These are phyloP conservation scores for Aureobasidium mangrovei DNA, from an alignment of 2,329 filamentous ascomycete species.

Conservation along the genomic window DNA sequence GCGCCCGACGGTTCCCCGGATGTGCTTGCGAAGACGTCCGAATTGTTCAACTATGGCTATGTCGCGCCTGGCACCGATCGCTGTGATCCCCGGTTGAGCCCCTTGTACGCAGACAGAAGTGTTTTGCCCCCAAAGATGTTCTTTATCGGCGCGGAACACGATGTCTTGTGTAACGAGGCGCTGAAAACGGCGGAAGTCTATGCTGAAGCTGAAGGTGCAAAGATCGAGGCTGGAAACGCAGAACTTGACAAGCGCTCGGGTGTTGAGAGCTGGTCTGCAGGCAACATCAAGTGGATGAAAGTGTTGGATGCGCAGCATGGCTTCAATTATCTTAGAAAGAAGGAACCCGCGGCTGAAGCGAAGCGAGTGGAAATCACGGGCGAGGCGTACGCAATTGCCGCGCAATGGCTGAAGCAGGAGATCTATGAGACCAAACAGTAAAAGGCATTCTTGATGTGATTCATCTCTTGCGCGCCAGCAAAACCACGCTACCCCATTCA, in stretches of 20 bases:
- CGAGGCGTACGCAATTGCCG: neutral
- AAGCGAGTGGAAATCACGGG: constrained; percentile 1
- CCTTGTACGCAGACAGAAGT: neutral
- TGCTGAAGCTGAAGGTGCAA: neutral
- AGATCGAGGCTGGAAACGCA: neutral
- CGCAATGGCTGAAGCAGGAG: constrained; percentile 5
- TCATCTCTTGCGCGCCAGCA: constrained; percentile 37
- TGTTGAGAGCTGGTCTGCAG: neutral
- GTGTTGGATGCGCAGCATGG: constrained; percentile 8
- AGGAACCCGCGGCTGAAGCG: neutral
- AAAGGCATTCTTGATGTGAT: too few species aligned
- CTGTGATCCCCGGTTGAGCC: neutral
- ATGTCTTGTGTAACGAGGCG: constrained; percentile 5
- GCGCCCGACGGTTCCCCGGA: neutral
- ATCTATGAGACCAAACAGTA: neutral
- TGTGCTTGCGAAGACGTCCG: neutral
- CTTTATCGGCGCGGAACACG: constrained; percentile 6
- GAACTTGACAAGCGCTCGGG: neutral
- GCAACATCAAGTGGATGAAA: neutral
- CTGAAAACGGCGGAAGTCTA: neutral
- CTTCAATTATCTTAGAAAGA: constrained; percentile 6
- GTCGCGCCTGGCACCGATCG: neutral
- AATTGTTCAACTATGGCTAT: constrained; percentile 5
- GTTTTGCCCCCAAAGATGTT: neutral
- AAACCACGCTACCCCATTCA: constrained; percentile 53